phyloP scores from a whole-genome alignment of 257 asterid species.

The Solanum gandarillasii region DNA sequence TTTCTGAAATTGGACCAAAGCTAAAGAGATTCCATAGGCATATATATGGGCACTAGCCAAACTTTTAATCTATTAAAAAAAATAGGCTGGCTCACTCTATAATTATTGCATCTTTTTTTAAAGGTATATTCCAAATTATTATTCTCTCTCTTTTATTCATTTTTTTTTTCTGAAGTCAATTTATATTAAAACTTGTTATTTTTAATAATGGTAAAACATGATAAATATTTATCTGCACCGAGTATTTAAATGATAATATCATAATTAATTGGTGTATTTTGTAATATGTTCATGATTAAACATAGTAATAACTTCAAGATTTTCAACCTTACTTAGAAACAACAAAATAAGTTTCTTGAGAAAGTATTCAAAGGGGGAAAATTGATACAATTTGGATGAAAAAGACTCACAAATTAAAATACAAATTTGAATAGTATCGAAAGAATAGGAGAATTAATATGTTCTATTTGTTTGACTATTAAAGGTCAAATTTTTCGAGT shows the following conservation, averaged over 20 bases:
- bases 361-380: not conserved
- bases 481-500: not conserved
- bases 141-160: not conserved
- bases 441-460: not conserved
- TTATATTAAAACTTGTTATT: not conserved
- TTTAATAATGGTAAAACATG: not conserved
- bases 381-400: not conserved
- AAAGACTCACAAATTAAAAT: not conserved
- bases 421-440: not conserved
- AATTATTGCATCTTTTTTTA: not conserved
- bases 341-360: not conserved
- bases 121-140: not conserved
- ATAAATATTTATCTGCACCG: not conserved
- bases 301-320: not conserved
- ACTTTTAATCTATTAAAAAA: not conserved
- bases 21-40: not conserved
- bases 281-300: too few relatives aligned
- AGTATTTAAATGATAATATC: not conserved
- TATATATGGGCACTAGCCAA: not conserved
- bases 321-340: not conserved
- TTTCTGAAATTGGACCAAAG: not conserved
- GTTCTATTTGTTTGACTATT: not conserved
- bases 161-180: not conserved
- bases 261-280: not conserved
- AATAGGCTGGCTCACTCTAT: not conserved